A percentile compares a stretch with the other conserved stretches of the same genome.
phyloP scores from a whole-genome alignment of 1,284 basidiomycete species.

The Ceratobasidium sp. region DNA sequence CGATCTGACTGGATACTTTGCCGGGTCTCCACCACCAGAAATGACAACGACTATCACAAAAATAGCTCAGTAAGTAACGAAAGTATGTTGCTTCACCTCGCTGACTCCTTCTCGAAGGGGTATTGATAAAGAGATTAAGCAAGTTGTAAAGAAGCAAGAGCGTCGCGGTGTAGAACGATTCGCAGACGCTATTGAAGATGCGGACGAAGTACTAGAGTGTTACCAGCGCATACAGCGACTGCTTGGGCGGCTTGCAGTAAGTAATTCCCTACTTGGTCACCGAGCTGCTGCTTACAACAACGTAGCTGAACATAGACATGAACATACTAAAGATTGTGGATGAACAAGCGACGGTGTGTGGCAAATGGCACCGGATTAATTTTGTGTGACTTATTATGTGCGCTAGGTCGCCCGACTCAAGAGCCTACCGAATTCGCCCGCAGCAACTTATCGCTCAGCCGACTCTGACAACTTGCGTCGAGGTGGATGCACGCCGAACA shows the following conservation, averaged over 20 bases:
- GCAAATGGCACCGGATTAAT: background rate
- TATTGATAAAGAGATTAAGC: background rate
- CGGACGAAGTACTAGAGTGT: conserved; percentile 1
- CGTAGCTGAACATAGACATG: conserved; percentile 16
- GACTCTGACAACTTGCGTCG: background rate
- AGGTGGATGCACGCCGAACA: conserved; percentile 42
- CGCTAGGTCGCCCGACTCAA: background rate
- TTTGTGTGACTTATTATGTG: too few relatives aligned
- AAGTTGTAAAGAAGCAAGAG: background rate
- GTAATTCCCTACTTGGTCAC: background rate
- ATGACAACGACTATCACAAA: background rate
- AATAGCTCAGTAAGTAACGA: background rate
- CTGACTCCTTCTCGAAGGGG: background rate
- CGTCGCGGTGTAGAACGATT: background rate
- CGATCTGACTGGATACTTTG: background rate
- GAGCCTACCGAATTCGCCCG: background rate
- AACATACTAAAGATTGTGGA: background rate
- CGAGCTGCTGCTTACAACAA: background rate
- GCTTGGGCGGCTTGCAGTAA: background rate
- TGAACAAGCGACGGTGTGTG: conserved; percentile 17
- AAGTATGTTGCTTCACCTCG: background rate
- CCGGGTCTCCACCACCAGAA: background rate
- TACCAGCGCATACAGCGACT: conserved; percentile 3
- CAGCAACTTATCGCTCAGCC: conserved; percentile 11
- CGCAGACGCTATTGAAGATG: background rate